Base-by-base conservation (phyloP, 495 filamentous ascomycete genomes). In the Cercophora newfieldiana region DNA sequence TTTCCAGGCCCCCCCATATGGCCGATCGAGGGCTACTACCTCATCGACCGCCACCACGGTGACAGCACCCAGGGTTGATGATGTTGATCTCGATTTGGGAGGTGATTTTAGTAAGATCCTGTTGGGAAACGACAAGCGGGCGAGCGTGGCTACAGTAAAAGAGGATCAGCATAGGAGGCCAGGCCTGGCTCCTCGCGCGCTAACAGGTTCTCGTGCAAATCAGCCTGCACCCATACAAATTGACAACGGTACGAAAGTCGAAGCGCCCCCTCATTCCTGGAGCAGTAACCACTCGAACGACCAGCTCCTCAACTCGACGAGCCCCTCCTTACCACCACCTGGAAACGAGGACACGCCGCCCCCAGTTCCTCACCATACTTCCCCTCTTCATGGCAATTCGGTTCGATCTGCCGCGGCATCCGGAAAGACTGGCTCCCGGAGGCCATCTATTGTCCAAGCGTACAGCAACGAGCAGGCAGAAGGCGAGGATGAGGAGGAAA, bases 31-130 rank as follows among this genome's bases (percentile, higher is more conserved):
- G 62, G 76, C 73, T 47, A 76, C 74, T 68, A 86, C 71, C 53
- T 71, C 70, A 65, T 84, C 88, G 14, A 84, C 85, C 14, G 71
- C 80, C 10, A 90, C 86, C 70, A 92, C 90, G 3, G 83, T 89
- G 14, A 91, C 88, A 0, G 88, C 91, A 21, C 89, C 90, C 16
- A 88, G 86, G 66, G 75, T 92, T 26, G 79, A 87, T n/a, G 82
- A 87, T 30, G 78, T 91, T 49, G 79, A 82, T 54, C 75, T 80
- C 66, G 86, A 76, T 79, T 80, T 82, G 53, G 83, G 84, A 12
- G 86, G 86, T 56, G 88, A 88, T 62, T 91, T 92, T 71, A 82
- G 85, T 14, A 88, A 83, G 66, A 89, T 92, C 85, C 86, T 92
- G 63, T 82, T 89, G 26, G 80, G 80, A 16, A 79, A 78, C 30